These are phyloP conservation scores for Salvia rosmarinus DNA, from an alignment of 257 asterid species.

Conservation along the genomic window DNA sequence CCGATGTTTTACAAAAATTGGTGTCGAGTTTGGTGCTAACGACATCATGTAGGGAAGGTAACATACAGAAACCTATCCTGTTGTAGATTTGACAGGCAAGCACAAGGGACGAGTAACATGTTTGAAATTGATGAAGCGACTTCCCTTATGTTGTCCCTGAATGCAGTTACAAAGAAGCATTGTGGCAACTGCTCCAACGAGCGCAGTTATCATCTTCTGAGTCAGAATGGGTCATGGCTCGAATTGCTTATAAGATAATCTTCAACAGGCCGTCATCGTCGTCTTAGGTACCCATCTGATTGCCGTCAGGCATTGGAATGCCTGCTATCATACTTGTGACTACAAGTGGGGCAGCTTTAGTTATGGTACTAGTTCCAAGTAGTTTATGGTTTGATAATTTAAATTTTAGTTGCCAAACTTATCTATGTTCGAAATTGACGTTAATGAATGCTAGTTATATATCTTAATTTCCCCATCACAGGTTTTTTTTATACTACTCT, in stretches of 20 bases:
- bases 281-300: neutral
- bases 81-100: neutral
- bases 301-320: no score
- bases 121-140: constrained; percentile 52
- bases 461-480: no score
- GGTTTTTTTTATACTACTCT: no score
- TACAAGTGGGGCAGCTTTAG: neutral
- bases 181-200: constrained; percentile 43
- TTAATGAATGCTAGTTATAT: neutral
- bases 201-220: constrained; percentile 54
- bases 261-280: constrained; percentile 46
- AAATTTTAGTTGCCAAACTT: neutral
- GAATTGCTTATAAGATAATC: constrained; percentile 51
- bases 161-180: constrained; percentile 76
- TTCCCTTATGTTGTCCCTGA: constrained; percentile 74
- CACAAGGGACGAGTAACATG: neutral
- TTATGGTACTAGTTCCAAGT: neutral
- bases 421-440: neutral
- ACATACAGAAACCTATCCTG: constrained; percentile 2
- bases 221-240: constrained; percentile 74
- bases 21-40: constrained; percentile 75
- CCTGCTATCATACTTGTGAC: neutral
- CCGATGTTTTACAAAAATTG: constrained; percentile 46
- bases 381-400: neutral
- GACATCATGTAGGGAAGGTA: constrained; percentile 96